phyloP scores from a whole-genome alignment of 2,329 filamentous ascomycete genomes.

The Periglandula ipomoeae region DNA sequence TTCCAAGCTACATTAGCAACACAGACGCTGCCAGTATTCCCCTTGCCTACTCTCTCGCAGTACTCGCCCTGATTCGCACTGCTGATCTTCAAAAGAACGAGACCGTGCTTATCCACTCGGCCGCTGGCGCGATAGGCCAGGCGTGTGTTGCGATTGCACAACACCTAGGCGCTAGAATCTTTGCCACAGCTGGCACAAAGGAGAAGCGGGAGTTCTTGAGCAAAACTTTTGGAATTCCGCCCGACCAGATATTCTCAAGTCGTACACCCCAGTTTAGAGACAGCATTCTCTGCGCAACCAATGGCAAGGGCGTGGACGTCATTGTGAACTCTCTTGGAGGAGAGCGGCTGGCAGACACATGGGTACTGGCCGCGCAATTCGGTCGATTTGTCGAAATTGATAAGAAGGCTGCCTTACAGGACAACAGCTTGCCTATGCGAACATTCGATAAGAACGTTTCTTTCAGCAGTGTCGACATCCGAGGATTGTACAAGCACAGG shows the following conservation, averaged over 20 bases:
- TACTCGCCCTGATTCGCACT: constrained; percentile 6
- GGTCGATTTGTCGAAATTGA: constrained; percentile 28
- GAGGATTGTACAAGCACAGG: constrained; percentile 8
- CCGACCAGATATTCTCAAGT: constrained; percentile 19
- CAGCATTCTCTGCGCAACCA: constrained; percentile 11
- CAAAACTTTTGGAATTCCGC: constrained; percentile 14
- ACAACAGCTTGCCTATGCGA: constrained; percentile 24
- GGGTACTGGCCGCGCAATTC: constrained; percentile 19
- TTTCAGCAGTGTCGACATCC: constrained; percentile 33
- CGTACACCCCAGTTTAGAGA: constrained; percentile 16
- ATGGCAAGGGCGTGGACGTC: constrained; percentile 12
- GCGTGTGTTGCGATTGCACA: constrained; percentile 10
- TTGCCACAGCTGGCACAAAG: constrained; percentile 18
- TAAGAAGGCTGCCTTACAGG: constrained; percentile 24
- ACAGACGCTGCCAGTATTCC: constrained; percentile 21
- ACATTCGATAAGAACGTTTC: constrained; percentile 28
- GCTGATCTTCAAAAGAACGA: constrained; percentile 23
- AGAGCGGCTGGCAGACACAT: constrained; percentile 15
- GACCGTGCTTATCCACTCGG: constrained; percentile 22
- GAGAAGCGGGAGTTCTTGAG: constrained; percentile 20
- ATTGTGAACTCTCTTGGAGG: constrained; percentile 6
- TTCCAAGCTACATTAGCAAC: constrained; percentile 5
- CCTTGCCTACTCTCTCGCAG: constrained; percentile 9
- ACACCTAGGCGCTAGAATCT: constrained; percentile 15
- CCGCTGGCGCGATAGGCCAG: constrained; percentile 13